Percentiles rank a stretch among this genome's conserved stretches.
These are phyloP conservation scores for Juglanconis sp. DNA, from an alignment of 2,329 filamentous ascomycete species.

Conservation along the genomic window DNA sequence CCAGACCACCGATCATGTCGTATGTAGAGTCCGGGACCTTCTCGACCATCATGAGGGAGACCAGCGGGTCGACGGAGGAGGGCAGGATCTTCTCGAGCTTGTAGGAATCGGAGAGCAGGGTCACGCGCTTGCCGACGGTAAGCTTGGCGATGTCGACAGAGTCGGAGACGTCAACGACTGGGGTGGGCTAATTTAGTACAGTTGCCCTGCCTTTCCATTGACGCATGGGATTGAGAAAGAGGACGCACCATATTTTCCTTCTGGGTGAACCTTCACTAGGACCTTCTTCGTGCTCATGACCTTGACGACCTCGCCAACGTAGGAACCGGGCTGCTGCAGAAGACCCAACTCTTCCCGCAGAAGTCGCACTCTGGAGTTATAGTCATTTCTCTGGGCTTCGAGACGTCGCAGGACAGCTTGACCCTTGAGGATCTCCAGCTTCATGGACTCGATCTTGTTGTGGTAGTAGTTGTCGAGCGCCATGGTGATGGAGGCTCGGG, in stretches of 20 bases:
- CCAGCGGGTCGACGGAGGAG: conserved; percentile 94
- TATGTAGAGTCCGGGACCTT: conserved; percentile 99
- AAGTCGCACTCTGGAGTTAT: conserved; percentile 95
- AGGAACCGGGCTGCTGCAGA: conserved; percentile 94
- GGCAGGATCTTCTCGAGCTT: conserved; percentile 98
- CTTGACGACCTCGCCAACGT: conserved; percentile 99
- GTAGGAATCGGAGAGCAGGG: conserved; percentile 93
- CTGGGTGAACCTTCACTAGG: conserved; percentile 96
- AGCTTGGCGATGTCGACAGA: conserved; percentile 93
- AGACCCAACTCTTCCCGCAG: conserved; percentile 92
- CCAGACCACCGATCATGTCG: conserved; percentile 98
- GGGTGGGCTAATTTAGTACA: conserved; percentile 17
- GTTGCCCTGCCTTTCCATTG: too few relatives aligned
- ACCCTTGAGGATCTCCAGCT: conserved; percentile 99
- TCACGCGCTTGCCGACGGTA: conserved; percentile 95
- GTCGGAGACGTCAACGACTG: conserved; percentile 94
- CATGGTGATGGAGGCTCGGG: conserved; percentile 59
- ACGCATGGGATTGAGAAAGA: background rate
- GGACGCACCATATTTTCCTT: conserved; percentile 94
- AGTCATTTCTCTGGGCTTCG: conserved; percentile 97
- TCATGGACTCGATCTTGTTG: conserved; percentile 99
- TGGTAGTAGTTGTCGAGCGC: conserved; percentile 99
- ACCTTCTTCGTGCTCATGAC: conserved; percentile 99
- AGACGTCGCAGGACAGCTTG: conserved; percentile 92
- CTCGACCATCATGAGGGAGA: conserved; percentile 99